Evolutionary conservation across 257 asterid genomes (phyloP).

Genomic region (Nemophila menziesii): DNA sequence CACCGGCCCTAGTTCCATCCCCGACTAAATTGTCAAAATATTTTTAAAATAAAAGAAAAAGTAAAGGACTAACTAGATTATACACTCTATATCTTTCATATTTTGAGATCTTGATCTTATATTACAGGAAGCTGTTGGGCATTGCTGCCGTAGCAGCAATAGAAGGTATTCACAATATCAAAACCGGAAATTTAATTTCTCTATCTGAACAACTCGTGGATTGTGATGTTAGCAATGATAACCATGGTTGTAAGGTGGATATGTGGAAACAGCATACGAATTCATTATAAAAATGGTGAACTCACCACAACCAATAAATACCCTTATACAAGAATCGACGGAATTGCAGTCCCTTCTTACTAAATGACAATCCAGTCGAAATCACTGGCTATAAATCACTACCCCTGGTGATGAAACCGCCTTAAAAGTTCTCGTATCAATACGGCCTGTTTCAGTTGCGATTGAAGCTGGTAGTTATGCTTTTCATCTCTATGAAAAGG

Average conservation of each 20-base stretch:
- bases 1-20: too few species aligned
- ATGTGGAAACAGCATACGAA: conserved; percentile 37
- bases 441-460: conserved; percentile 55
- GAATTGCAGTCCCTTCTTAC: conserved; percentile 18
- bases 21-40: not conserved
- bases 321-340: conserved; percentile 32
- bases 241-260: conserved; percentile 56
- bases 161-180: conserved; percentile 57
- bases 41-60: not conserved
- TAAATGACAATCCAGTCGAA: conserved; percentile 19
- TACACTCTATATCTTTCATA: too few species aligned
- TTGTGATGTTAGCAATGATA: conserved; percentile 24
- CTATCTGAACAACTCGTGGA: conserved; percentile 62
- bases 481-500: conserved; percentile 41
- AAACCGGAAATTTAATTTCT: conserved; percentile 38
- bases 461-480: conserved; percentile 32
- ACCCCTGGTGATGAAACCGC: conserved; percentile 25
- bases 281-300: conserved; percentile 38
- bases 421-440: conserved; percentile 36
- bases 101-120: too few species aligned
- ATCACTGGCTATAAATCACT: conserved; percentile 33
- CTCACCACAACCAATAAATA: conserved; percentile 29
- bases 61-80: too few species aligned
- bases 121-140: conserved; percentile 78
- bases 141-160: conserved; percentile 58